phyloP scores from a whole-genome alignment of 1,139 yeast species.

The Blastobotrys raffinosifermentans region DNA sequence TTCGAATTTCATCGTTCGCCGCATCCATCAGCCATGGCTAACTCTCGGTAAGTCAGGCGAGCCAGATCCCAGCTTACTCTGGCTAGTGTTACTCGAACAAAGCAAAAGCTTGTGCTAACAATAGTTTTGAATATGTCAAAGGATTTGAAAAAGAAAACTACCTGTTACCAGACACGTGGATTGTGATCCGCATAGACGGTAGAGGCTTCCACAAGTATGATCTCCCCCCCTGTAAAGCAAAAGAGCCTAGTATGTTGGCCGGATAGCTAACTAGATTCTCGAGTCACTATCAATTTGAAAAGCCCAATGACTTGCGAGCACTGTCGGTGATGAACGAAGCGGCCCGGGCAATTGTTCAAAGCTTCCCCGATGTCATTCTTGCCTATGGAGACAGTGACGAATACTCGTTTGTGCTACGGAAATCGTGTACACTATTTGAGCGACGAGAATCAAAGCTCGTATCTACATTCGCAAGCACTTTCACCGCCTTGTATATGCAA shows the following conservation, averaged over 20 bases:
- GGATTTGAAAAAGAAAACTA: conserved; percentile 68
- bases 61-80: no score
- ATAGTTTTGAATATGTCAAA: conserved; percentile 80
- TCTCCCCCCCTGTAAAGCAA: no score
- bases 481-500: conserved; percentile 67
- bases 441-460: conserved; percentile 75
- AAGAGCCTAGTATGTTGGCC: neutral
- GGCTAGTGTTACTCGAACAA: no score
- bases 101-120: no score
- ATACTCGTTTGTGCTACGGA: conserved; percentile 70
- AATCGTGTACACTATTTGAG: conserved; percentile 62
- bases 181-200: conserved; percentile 87
- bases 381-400: conserved; percentile 97
- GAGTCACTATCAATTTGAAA: conserved; percentile 60
- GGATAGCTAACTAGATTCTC: conserved; percentile 38
- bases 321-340: conserved; percentile 74
- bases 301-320: conserved; percentile 84
- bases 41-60: no score
- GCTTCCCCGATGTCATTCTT: conserved; percentile 63
- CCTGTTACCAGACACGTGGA: conserved; percentile 72
- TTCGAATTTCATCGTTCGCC: no score
- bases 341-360: conserved; percentile 58
- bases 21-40: no score
- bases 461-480: conserved; percentile 74
- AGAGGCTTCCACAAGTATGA: conserved; percentile 85